These are phyloP conservation scores for Leishmania lainsoni DNA, from an alignment of 208 protist genomes.

Conservation along the genomic window DNA sequence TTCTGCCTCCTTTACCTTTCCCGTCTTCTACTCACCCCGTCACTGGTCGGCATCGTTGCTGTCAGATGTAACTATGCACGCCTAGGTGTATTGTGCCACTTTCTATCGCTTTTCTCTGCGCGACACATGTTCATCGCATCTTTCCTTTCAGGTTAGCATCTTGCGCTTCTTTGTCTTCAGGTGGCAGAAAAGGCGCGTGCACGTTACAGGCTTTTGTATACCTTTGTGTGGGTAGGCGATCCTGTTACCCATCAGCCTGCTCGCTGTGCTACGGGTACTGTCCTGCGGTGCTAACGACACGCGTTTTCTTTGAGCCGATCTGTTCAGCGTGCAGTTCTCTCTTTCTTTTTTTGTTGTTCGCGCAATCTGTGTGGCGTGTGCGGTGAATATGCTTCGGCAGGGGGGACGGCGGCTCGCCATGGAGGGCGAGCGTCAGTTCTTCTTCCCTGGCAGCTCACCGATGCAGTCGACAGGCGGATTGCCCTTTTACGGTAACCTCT, in stretches of 20 bases:
- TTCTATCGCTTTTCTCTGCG: background rate
- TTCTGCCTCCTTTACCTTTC: background rate
- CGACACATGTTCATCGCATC: background rate
- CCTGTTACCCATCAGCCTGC: background rate
- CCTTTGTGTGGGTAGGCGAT: background rate
- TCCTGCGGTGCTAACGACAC: background rate
- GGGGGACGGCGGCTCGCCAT: conserved; percentile 43
- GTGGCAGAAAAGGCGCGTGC: background rate
- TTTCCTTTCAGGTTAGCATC: background rate
- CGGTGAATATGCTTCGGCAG: conserved; percentile 30
- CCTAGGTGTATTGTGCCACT: background rate
- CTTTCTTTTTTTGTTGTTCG: background rate
- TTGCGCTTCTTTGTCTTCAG: background rate
- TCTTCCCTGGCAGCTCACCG: conserved; percentile 54
- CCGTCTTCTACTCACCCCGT: background rate
- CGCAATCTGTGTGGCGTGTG: background rate
- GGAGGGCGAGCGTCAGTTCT: conserved; percentile 70
- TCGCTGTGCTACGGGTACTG: background rate
- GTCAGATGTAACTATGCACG: too few relatives aligned
- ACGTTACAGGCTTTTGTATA: background rate
- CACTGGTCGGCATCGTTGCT: background rate
- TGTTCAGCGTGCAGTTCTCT: background rate
- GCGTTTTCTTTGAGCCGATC: background rate
- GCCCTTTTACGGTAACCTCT: conserved; percentile 89
- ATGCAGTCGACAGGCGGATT: conserved; percentile 64